These are phyloP conservation scores for Diplocarpon mali DNA, from an alignment of 2,329 filamentous ascomycete genomes.

Conservation along the genomic window DNA sequence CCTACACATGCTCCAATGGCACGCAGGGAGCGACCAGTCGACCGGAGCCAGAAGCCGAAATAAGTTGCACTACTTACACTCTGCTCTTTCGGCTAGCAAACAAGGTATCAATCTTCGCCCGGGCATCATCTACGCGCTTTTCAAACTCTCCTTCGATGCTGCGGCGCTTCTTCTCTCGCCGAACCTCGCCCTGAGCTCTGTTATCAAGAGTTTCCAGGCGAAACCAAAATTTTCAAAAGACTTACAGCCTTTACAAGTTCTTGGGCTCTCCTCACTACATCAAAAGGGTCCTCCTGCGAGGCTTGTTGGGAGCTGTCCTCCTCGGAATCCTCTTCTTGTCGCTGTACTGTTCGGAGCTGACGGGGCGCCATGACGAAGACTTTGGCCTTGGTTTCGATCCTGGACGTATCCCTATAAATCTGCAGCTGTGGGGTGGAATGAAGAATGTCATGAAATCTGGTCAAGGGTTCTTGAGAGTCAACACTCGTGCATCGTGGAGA, in stretches of 20 bases:
- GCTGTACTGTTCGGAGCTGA: conserved; percentile 8
- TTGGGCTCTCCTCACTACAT: conserved; percentile 13
- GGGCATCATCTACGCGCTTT: conserved; percentile 19
- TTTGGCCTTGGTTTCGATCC: background rate
- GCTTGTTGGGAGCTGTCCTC: conserved; percentile 13
- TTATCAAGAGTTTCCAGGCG: conserved; percentile 3
- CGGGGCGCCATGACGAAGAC: conserved; percentile 13
- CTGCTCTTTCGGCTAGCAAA: conserved; percentile 16
- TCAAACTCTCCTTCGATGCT: conserved; percentile 19
- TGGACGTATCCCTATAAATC: background rate
- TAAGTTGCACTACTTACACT: conserved; percentile 17
- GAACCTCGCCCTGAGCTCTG: conserved; percentile 7
- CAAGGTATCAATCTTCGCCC: conserved; percentile 15
- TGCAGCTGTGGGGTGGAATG: background rate
- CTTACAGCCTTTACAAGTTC: conserved; percentile 14
- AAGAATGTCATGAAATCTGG: background rate
- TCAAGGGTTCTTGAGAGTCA: too few species aligned
- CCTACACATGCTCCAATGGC: too few species aligned
- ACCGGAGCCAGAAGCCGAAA: background rate
- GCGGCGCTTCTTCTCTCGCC: conserved; percentile 22
- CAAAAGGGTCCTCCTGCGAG: conserved; percentile 9
- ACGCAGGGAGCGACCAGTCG: background rate
- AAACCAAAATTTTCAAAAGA: background rate
- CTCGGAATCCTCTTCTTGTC: conserved; percentile 1
- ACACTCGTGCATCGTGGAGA: too few species aligned